These are phyloP conservation scores for Cercospora citrullina DNA, from an alignment of 2,329 filamentous ascomycete genomes.

Conservation along the genomic window DNA sequence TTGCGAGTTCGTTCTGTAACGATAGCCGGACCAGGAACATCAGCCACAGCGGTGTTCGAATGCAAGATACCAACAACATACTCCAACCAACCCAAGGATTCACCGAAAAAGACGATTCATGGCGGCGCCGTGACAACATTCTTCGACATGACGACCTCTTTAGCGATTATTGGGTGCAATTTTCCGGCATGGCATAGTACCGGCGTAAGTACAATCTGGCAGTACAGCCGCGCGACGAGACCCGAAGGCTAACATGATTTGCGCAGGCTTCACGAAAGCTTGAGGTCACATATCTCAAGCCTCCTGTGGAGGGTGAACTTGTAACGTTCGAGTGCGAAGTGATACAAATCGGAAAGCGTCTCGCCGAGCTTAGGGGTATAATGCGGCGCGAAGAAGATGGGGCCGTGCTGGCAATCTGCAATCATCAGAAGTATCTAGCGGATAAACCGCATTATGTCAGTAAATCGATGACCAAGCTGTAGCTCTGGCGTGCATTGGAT, in stretches of 20 bases:
- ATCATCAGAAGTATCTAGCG: conserved; percentile 31
- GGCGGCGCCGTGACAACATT: conserved; percentile 53
- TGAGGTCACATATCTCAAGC: conserved; percentile 48
- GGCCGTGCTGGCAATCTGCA: conserved; percentile 32
- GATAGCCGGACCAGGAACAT: conserved; percentile 8
- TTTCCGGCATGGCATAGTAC: conserved; percentile 5
- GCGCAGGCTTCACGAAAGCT: conserved; percentile 32
- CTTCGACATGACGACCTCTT: conserved; percentile 54
- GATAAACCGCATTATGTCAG: conserved; percentile 17
- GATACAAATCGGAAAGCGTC: conserved; percentile 44
- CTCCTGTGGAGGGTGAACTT: conserved; percentile 41
- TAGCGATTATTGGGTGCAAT: conserved; percentile 31
- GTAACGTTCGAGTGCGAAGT: conserved; percentile 46
- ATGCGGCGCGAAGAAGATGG: conserved; percentile 41
- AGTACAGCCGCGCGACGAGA: background rate
- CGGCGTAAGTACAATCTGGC: background rate
- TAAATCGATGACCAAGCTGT: background rate
- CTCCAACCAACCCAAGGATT: conserved; percentile 21
- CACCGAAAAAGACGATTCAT: conserved; percentile 22
- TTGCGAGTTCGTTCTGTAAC: conserved; percentile 13
- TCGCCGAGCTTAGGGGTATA: conserved; percentile 42
- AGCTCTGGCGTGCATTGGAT: background rate
- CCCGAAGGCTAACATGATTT: too few species aligned
- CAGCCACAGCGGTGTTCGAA: conserved; percentile 19
- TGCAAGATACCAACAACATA: conserved; percentile 24